A percentile compares a stretch with the other conserved stretches of the same genome.
Evolutionary conservation across 2,329 filamentous ascomycete species (phyloP).

Genomic region (Colletotrichum cuscutae): DNA sequence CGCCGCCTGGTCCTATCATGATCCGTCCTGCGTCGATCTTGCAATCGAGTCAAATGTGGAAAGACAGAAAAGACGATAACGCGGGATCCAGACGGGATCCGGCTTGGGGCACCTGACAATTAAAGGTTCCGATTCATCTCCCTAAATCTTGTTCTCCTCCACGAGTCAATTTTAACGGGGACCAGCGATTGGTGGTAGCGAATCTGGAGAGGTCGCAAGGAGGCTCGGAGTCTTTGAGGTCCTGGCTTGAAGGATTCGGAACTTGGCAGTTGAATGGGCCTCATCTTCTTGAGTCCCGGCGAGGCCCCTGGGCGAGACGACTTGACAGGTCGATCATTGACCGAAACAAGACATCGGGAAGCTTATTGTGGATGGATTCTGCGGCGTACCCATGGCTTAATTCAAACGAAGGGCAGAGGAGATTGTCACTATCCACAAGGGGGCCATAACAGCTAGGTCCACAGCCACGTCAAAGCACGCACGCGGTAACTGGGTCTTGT

Average conservation of each 20-base stretch:
- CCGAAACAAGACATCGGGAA: neutral
- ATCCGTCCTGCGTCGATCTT: conserved; percentile 4
- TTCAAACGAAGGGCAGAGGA: conserved; percentile 11
- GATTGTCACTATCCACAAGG: conserved; percentile 8
- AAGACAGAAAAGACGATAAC: neutral
- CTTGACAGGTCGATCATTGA: conserved; percentile 24
- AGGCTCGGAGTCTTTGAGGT: neutral
- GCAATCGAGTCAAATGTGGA: neutral
- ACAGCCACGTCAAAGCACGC: conserved; percentile 9
- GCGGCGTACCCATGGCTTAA: conserved; percentile 10
- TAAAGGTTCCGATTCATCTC: conserved; percentile 21
- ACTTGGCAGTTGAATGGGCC: neutral
- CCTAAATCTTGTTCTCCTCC: neutral
- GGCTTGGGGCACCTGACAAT: neutral
- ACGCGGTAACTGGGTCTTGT: neutral
- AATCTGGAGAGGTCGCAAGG: conserved; percentile 8
- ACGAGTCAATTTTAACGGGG: conserved; percentile 12
- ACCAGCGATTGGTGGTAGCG: neutral
- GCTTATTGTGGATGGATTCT: neutral
- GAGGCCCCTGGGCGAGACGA: conserved; percentile 1
- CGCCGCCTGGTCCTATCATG: conserved; percentile 34
- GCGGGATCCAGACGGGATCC: neutral
- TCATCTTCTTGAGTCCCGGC: conserved; percentile 6
- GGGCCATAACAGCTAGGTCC: neutral
- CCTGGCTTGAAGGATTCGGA: neutral